Evolutionary conservation across 495 filamentous ascomycete species (phyloP), one percentile per base, ranked within the genome.

Genomic region (Penicillium subrubescens): DNA sequence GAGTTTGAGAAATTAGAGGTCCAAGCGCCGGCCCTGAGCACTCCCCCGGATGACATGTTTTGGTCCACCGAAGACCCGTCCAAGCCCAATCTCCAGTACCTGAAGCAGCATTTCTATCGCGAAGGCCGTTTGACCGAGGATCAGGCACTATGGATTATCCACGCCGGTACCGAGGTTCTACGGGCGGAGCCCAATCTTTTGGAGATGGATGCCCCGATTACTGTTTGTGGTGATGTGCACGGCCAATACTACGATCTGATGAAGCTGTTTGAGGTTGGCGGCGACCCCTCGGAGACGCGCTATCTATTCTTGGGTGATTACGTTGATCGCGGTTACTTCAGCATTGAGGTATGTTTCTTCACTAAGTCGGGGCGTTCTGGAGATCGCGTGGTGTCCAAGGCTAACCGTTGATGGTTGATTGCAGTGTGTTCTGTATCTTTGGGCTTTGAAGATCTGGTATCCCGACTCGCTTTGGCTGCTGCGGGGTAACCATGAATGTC

Each of bases 191-290:
- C 95, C 37, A 99, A 97, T 76, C 82, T 99, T 54, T 86, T 99
- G 63, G 95, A 99, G 82, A 98, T 99, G 95, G 95, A 99, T 81
- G 95, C 95, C 34, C 95, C 95, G 31, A 99, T 99, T 75, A 99
- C 95, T n/a, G 95, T 99, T 39, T 99, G 95, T 73, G 95, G 95
- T 71, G 95, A 99, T 73, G 93, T 99, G 58, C 95, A 99, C 78
- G 95, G 95, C 60, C 95, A 99, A 80, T 99, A 97, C 78, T 98
- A 96, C 72, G 95, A 99, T 79, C 78, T 99, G 75, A 99, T 99
- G 95, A 99, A 99, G 83, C 85, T 99, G 25, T 99, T 99, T 76
- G 95, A 99, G 76, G 95, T 99, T 55, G 95, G 95, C 66, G 95
- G 95, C 62, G 96, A 99, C 73, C 95, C 95, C 29, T 89, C 94